A percentile compares a stretch with the other conserved stretches of the same genome.
Evolutionary conservation across 495 filamentous ascomycete species (phyloP).

Genomic region (Tuber magnatum): DNA sequence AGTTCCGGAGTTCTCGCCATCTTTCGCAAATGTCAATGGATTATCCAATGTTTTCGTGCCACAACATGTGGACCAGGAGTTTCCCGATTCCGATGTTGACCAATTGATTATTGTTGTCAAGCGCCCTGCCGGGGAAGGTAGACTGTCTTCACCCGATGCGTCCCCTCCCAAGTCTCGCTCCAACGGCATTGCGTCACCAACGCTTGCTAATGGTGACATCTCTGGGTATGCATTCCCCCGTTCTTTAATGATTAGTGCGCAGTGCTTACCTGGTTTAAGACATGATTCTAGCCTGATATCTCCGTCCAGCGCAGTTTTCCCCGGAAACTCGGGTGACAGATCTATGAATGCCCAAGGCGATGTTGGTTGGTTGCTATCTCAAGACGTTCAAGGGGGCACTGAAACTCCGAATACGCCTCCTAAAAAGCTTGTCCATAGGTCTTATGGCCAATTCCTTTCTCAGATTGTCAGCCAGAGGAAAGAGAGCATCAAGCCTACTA

Average conservation of each 20-base stretch:
- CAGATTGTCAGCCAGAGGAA: conserved; percentile 54
- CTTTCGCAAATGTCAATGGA: conserved; percentile 33
- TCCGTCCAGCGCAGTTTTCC: neutral
- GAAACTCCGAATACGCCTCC: neutral
- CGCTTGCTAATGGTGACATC: conserved; percentile 21
- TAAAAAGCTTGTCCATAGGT: conserved; percentile 45
- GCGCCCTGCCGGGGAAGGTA: conserved; percentile 22
- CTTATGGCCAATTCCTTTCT: conserved; percentile 51
- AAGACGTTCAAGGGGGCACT: conserved; percentile 13
- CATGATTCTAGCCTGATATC: conserved; percentile 18
- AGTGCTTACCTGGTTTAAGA: neutral
- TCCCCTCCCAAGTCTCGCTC: conserved; percentile 23
- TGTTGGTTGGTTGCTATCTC: conserved; percentile 31
- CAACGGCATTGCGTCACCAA: conserved; percentile 12
- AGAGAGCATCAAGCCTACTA: conserved; percentile 45
- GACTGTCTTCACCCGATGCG: conserved; percentile 18
- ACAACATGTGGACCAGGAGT: conserved; percentile 23
- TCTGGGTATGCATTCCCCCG: conserved; percentile 22
- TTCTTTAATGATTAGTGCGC: neutral
- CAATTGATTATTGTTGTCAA: conserved; percentile 37
- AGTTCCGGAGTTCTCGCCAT: conserved; percentile 70
- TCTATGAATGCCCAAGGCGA: conserved; percentile 11
- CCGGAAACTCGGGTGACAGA: neutral
- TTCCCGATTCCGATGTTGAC: conserved; percentile 31
- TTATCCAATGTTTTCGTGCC: conserved; percentile 8